Conservation (phyloP, 345 rosid species). For the Eucalyptus pauciflora region DNA sequence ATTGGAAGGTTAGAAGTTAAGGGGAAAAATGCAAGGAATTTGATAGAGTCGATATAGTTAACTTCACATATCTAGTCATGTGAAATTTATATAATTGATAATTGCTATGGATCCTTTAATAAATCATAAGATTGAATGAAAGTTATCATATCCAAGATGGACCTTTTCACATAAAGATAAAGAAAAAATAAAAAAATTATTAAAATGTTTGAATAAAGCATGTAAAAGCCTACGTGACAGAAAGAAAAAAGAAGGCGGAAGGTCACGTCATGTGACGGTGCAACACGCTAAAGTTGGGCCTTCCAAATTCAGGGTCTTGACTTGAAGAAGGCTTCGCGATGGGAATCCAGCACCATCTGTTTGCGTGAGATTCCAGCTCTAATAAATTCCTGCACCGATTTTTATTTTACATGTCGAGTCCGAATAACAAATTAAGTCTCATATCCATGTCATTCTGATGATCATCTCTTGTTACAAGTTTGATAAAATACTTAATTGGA, state of each 20-base stretch:
- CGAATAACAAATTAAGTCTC: background rate
- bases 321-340: background rate
- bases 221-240: background rate
- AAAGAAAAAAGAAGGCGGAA: background rate
- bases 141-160: background rate
- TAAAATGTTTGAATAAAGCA: background rate
- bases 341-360: background rate
- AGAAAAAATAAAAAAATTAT: no score
- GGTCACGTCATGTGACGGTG: background rate
- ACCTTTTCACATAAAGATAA: background rate
- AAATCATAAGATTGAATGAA: background rate
- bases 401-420: background rate
- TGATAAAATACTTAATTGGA: background rate
- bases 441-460: background rate
- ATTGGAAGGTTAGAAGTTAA: background rate
- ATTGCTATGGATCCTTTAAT: background rate
- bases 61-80: background rate
- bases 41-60: background rate
- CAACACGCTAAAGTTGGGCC: background rate
- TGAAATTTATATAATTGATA: background rate
- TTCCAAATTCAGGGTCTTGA: background rate
- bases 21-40: fast-evolving
- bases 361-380: background rate
- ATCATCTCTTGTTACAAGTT: background rate
- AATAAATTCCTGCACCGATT: background rate